phyloP scores from a whole-genome alignment of 2,329 filamentous ascomycete genomes.

The Elsinoe arachidis region DNA sequence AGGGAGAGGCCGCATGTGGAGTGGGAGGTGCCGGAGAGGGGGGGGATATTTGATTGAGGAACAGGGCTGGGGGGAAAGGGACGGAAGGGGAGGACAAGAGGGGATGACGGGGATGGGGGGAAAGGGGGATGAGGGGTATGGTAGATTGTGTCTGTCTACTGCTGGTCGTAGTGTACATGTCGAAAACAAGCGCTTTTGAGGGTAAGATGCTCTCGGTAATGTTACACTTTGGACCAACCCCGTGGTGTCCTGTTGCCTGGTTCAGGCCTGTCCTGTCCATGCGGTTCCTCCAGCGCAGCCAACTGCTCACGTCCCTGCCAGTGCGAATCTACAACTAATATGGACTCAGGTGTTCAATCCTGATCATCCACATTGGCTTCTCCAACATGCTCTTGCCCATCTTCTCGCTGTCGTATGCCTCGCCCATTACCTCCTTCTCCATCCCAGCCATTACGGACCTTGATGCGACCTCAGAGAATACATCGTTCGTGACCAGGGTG shows the following conservation, averaged over 20 bases:
- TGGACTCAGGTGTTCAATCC: background rate
- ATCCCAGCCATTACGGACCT: background rate
- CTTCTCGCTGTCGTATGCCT: background rate
- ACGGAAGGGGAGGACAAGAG: background rate
- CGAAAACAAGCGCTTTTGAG: too few relatives aligned
- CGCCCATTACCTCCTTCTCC: background rate
- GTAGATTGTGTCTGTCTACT: background rate
- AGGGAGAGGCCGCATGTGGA: conserved; percentile 18
- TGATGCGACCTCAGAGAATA: background rate
- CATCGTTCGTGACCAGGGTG: background rate
- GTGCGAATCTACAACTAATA: background rate
- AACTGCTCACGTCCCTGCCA: too few relatives aligned
- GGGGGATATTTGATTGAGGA: conserved; percentile 17
- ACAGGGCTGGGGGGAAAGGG: background rate
- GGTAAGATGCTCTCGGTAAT: too few relatives aligned
- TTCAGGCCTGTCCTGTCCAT: background rate
- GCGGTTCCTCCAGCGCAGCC: too few relatives aligned
- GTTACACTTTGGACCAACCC: too few relatives aligned
- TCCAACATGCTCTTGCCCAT: background rate
- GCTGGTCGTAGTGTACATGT: too few relatives aligned
- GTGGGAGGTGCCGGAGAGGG: conserved; percentile 16
- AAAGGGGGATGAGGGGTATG: background rate
- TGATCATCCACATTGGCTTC: background rate
- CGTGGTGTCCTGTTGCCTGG: too few relatives aligned
- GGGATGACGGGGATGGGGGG: background rate